Percentiles rank a stretch among this genome's conserved stretches.
phyloP scores from a whole-genome alignment of 2,329 filamentous ascomycete species.

The Orbilia ellipsospora region DNA sequence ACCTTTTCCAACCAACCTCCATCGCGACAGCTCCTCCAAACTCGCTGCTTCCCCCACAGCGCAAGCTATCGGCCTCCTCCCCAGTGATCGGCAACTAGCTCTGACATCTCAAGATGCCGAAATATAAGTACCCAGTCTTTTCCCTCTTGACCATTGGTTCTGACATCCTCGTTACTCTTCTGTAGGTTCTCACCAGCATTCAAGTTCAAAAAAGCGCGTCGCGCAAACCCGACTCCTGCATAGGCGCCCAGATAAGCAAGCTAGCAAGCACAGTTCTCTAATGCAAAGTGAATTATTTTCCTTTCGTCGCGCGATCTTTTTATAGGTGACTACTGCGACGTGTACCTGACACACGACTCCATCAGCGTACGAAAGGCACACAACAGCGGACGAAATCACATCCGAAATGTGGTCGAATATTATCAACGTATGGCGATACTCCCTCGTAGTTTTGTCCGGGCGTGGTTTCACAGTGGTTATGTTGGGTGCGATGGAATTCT shows the following conservation, averaged over 20 bases:
- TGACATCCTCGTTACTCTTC: conserved; percentile 71
- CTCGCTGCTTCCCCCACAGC: neutral
- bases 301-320: conserved; percentile 48
- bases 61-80: conserved; percentile 8
- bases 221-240: conserved; percentile 6
- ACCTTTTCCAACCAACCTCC: neutral
- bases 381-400: conserved; percentile 94
- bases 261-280: conserved; percentile 48
- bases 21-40: conserved; percentile 1
- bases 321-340: conserved; percentile 95
- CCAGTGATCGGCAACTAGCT: conserved; percentile 10
- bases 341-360: conserved; percentile 99
- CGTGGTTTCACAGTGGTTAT: neutral
- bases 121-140: conserved; percentile 73
- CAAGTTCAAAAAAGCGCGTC: conserved; percentile 16
- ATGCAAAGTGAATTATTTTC: conserved; percentile 48
- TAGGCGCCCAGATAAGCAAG: conserved; percentile 58
- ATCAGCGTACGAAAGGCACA: conserved; percentile 99
- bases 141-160: conserved; percentile 60
- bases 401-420: conserved; percentile 97
- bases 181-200: conserved; percentile 66
- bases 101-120: conserved; percentile 74
- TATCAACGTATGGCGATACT: conserved; percentile 78
- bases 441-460: neutral
- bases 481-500: conserved; percentile 8